Conservation (phyloP, 768 basidiomycete species). For the Coprinellus aureogranulatus region DNA sequence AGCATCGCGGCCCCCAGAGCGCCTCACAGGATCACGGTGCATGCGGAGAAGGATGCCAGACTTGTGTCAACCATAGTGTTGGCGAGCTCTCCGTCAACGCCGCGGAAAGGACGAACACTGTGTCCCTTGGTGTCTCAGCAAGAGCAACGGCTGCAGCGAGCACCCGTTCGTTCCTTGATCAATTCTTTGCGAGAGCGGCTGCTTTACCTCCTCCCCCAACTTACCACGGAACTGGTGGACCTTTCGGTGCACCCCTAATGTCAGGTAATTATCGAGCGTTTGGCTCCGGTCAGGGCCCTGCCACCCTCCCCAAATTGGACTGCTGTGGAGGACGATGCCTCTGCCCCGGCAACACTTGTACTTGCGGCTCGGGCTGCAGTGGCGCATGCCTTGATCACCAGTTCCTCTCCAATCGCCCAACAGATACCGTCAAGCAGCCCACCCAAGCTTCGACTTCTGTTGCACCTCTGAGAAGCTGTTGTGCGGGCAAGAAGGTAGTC, state of each 20-base stretch:
- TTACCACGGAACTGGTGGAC: conserved; percentile 33
- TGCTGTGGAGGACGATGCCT: conserved; percentile 64
- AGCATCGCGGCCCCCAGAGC: conserved; percentile 59
- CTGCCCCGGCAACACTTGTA: conserved; percentile 53
- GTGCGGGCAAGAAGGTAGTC: conserved; percentile 17
- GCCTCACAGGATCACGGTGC: conserved; percentile 43
- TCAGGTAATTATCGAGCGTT: conserved; percentile 24
- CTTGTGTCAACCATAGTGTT: conserved; percentile 54
- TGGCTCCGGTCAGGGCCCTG: conserved; percentile 12
- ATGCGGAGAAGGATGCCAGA: conserved; percentile 55
- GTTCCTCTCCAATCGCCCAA: not conserved
- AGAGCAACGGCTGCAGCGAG: not conserved
- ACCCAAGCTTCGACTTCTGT: not conserved
- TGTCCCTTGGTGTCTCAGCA: not conserved
- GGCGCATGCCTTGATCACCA: conserved; percentile 45
- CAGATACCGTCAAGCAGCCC: not conserved
- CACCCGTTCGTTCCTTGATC: conserved; percentile 41
- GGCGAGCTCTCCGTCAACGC: conserved; percentile 11
- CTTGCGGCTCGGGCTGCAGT: conserved; percentile 55
- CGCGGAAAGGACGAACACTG: not conserved
- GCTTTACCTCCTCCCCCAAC: conserved; percentile 59
- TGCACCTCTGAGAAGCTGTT: conserved; percentile 26
- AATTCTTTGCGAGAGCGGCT: conserved; percentile 68
- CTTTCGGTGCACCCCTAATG: conserved; percentile 52
- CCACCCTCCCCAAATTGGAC: conserved; percentile 62